Percentiles rank a stretch among this genome's conserved stretches.
Evolutionary conservation across 257 asterid species (phyloP).

Genomic region (Nicotiana otophora): DNA sequence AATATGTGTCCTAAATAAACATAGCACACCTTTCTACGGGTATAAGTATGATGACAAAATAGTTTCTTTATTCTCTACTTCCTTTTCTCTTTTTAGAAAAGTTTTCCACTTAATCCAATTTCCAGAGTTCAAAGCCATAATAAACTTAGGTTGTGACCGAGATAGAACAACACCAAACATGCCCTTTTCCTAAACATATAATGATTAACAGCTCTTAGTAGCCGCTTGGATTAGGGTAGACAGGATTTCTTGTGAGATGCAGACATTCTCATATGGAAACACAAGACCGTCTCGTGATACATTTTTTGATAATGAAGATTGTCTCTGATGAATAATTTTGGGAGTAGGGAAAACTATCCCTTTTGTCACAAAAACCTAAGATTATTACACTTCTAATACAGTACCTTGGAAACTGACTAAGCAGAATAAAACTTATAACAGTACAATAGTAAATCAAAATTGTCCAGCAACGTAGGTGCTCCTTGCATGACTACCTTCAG

Average conservation of each 20-base stretch:
- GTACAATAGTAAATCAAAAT: neutral
- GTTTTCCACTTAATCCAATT: neutral
- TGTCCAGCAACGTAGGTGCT: neutral
- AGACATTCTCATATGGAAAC: neutral
- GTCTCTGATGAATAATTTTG: neutral
- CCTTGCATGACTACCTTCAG: neutral
- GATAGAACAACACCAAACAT: neutral
- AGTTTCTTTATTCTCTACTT: neutral
- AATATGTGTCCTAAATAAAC: neutral
- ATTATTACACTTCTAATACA: neutral
- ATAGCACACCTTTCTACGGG: neutral
- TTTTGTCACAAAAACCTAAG: neutral
- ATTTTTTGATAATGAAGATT: neutral
- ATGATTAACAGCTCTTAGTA: neutral
- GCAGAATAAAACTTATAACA: neutral
- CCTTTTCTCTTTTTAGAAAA: neutral
- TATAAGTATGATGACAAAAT: neutral
- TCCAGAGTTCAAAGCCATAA: neutral
- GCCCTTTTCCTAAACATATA: neutral
- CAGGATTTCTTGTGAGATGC: neutral
- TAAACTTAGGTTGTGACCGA: neutral
- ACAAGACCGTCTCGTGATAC: neutral
- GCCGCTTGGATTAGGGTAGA: neutral
- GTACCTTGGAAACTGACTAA: neutral
- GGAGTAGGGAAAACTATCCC: neutral